A percentile compares a stretch with the other conserved stretches of the same genome.
Evolutionary conservation across 2,329 filamentous ascomycete species (phyloP).

Genomic region (Talaromyces sp.): DNA sequence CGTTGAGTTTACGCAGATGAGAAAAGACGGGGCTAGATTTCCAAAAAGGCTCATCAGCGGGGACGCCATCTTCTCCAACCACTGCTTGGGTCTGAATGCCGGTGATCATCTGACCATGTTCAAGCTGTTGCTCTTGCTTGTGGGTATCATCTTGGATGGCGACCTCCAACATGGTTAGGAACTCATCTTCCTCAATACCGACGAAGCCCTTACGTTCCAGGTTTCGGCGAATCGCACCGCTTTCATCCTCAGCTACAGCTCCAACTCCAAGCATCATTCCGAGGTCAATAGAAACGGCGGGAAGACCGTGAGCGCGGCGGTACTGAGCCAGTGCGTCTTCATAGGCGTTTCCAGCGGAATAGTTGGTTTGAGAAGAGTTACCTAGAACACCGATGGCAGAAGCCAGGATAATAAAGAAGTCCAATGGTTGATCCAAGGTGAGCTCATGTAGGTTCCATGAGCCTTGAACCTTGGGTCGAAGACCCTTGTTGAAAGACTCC

Average conservation of each 20-base stretch:
- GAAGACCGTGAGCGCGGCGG: slow-evolving; percentile 8
- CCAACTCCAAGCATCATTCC: slow-evolving; percentile 24
- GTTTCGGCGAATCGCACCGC: background rate
- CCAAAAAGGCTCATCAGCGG: background rate
- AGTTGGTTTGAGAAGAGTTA: slow-evolving; percentile 36
- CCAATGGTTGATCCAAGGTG: slow-evolving; percentile 20
- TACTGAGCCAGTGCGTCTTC: slow-evolving; percentile 12
- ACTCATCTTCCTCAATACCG: background rate
- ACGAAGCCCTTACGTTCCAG: background rate
- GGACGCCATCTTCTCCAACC: background rate
- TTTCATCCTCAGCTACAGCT: slow-evolving; percentile 10
- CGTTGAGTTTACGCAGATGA: background rate
- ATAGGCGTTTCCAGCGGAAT: slow-evolving; percentile 17
- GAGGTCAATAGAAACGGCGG: slow-evolving; percentile 19
- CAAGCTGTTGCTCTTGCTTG: background rate
- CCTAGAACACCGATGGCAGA: slow-evolving; percentile 20
- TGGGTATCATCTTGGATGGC: background rate
- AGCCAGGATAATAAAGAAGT: slow-evolving; percentile 35
- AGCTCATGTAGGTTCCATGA: slow-evolving; percentile 16
- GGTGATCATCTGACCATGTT: background rate
- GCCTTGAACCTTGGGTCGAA: slow-evolving; percentile 36
- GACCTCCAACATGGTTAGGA: background rate
- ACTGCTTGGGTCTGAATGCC: background rate
- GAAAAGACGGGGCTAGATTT: background rate
- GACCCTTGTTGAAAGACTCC: slow-evolving; percentile 22